Base-by-base conservation (phyloP, 2,329 filamentous ascomycete genomes). In the Scolecobasidium constrictum region DNA sequence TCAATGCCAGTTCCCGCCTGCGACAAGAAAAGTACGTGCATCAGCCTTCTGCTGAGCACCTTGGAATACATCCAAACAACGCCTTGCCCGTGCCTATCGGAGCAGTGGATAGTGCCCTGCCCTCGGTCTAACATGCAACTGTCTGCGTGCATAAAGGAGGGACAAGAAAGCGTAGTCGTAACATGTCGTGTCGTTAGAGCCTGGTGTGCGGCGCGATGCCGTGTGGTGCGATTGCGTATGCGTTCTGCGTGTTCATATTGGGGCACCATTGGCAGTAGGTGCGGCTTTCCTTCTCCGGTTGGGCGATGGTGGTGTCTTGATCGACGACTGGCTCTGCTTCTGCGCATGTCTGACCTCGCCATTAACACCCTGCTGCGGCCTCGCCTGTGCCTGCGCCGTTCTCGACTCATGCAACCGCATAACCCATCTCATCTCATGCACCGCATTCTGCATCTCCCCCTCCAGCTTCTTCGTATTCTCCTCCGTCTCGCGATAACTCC, bases 341-440 rank as follows among this genome's bases (percentile, higher is more conserved):
- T 31, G 9, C n/a, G 26, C 9, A 7, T 7, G n/a, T 31, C 9
- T 9, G n/a, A 9, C 7, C 9, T 18, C 35, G 9, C 7, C 35
- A 7, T 36, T 31, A 7, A n/a, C 9, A n/a, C 9, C n/a, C 9
- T 31, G 26, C 26, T 9, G n/a, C n/a, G 26, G 26, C 26, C 9
- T 31, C n/a, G 26, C n/a, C n/a, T n/a, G 26, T 7, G 9, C 26
- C 26, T 31, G 9, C 9, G 9, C 26, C 26, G 34, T 11, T 45
- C 36, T 38, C 35, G n/a, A 21, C 40, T 19, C 23, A 5, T 83
- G 79, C 40, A 83, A 71, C 42, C 72, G 77, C 47, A 85, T 65
- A n/a, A 81, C 78, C 81, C 81, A 85, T 53, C 67, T 74, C 54
- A 86, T 65, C 62, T 82, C 73, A 46, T 74, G 66, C 38, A 83